Evolutionary conservation across 768 basidiomycete genomes (phyloP).

Genomic region (Pisolithus albus): DNA sequence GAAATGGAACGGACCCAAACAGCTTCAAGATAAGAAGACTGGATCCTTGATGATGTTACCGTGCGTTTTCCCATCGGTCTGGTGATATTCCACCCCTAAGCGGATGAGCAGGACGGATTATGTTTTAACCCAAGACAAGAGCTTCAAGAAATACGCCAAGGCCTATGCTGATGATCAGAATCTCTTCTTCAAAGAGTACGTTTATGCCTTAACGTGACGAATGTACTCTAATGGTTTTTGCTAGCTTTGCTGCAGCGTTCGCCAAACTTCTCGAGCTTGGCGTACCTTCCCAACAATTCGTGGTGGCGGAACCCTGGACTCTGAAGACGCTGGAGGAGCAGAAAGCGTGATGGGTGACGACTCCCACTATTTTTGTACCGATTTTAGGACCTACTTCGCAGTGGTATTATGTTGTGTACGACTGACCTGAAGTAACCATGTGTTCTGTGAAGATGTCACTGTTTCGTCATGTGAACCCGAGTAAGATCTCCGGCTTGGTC

Average conservation of each 20-base stretch:
- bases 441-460: too few relatives aligned
- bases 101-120: constrained; percentile 63
- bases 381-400: not conserved
- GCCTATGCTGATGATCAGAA: constrained; percentile 81
- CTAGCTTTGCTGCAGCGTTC: constrained; percentile 77
- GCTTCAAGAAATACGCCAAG: constrained; percentile 83
- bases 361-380: too few relatives aligned
- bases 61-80: constrained; percentile 36
- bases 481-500: too few relatives aligned
- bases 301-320: constrained; percentile 64
- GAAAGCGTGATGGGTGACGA: not conserved
- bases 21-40: constrained; percentile 89
- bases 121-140: constrained; percentile 82
- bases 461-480: too few relatives aligned
- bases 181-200: constrained; percentile 92
- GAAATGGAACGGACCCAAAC: constrained; percentile 92
- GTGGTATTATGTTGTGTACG: not conserved
- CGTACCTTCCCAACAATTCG: constrained; percentile 78
- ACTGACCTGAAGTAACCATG: not conserved
- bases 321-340: constrained; percentile 31
- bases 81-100: not conserved
- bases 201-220: constrained; percentile 4
- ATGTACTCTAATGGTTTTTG: not conserved
- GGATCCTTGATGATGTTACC: constrained; percentile 92
- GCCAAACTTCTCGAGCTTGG: constrained; percentile 86